Evolutionary conservation across 305 asterid species (phyloP), one percentile per base, ranked within the genome.

Genomic region (Fraxinus platypoda): DNA sequence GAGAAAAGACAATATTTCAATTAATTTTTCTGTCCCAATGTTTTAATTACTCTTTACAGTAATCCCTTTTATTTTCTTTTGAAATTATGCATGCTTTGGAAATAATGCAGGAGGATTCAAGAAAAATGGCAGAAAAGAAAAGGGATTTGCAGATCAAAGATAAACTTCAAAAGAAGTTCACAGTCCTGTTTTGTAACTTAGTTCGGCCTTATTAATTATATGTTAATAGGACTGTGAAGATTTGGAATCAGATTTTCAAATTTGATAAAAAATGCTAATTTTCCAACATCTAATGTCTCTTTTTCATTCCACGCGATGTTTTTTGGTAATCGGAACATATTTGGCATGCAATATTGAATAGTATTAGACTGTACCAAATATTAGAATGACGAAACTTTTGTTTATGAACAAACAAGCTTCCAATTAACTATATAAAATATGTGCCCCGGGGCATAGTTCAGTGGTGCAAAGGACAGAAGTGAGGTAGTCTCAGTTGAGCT

Each of bases 101-200:
- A 52, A 78, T 59, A 23, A 33, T 85, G 87, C 88, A 88, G 94
- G 88, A 66, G 78, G 64, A 33, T 17, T 85, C 83, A 77, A 30
- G 82, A 86, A 74, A 81, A 54, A 37, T 43, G 66, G 64, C 26
- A 82, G 84, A 73, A 79, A 86, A 77, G 85, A 62, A 84, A 86
- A 73, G 52, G 90, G 91, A 37, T 87, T 79, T 81, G 88, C 57
- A 76, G 90, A 82, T 80, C 87, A 78, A 80, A 81, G 76, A 81
- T 86, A 84, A 85, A 38, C 11, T 17, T 6, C 49, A 25, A 38
- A 30, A 80, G 77, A 74, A 76, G 52, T 28, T 80, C 68, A 78
- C 83, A 80, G 80, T 77, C 82, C 46, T 33, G 26, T 35, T 68
- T 72, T 78, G 35, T 28, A 71, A 57, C 77, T 12, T 75, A 76